phyloP scores from a whole-genome alignment of 345 rosid genomes.

The Lepidium sativum region DNA sequence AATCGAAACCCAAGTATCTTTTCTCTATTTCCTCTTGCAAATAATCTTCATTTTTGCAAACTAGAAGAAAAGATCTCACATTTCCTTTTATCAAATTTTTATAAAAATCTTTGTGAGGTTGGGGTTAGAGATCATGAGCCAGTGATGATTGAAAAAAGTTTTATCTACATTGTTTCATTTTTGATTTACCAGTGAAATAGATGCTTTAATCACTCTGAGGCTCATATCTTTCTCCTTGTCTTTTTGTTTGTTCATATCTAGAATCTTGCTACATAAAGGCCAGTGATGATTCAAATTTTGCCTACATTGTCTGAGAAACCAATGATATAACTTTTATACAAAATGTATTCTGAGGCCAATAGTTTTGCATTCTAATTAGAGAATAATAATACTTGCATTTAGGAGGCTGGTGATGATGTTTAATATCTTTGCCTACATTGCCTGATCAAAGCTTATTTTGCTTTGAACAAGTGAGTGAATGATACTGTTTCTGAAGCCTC shows the following conservation, averaged over 20 bases:
- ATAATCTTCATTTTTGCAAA: no score
- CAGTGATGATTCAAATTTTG: constrained; percentile 8
- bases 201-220: constrained; percentile 13
- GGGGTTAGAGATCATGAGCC: neutral
- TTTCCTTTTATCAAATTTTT: no score
- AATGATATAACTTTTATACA: neutral
- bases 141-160: constrained; percentile 18
- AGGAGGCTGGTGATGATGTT: constrained; percentile 23
- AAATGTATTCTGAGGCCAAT: constrained; percentile 10
- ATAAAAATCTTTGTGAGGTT: neutral
- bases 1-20: no score
- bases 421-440: constrained; percentile 29
- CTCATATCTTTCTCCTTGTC: neutral
- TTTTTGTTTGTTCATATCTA: neutral
- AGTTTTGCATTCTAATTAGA: neutral
- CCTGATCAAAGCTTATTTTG: constrained; percentile 16
- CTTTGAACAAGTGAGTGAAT: constrained; percentile 25
- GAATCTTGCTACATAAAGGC: neutral
- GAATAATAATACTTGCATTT: neutral
- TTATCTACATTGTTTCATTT: constrained; percentile 25
- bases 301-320: constrained; percentile 16
- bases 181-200: constrained; percentile 11
- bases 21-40: no score
- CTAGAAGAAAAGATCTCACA: no score
- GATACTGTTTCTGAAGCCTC: constrained; percentile 18